phyloP scores from a whole-genome alignment of 2,329 filamentous ascomycete genomes.

The Penicillium polonicum region DNA sequence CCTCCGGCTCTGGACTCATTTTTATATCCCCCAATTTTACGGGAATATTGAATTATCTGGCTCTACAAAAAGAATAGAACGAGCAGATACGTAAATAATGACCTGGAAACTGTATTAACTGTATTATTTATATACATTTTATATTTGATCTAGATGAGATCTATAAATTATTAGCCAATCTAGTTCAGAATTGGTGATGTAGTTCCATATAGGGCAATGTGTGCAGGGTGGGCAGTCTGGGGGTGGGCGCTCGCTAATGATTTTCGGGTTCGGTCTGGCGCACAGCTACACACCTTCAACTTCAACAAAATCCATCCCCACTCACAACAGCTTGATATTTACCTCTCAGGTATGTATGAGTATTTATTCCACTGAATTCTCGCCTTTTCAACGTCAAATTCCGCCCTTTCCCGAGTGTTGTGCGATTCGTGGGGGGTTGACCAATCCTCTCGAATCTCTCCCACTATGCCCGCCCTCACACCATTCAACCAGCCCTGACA shows the following conservation, averaged over 20 bases:
- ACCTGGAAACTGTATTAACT: constrained; percentile 4
- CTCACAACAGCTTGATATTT: constrained; percentile 37
- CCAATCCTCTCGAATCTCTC: constrained; percentile 5
- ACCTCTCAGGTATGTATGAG: constrained; percentile 36
- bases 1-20: constrained; percentile 19
- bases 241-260: constrained; percentile 45
- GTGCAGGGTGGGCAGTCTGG: constrained; percentile 26
- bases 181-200: constrained; percentile 3
- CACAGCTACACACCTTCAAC: constrained; percentile 41
- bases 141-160: constrained; percentile 3
- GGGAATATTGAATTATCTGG: constrained; percentile 8
- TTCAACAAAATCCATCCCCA: constrained; percentile 40
- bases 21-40: constrained; percentile 14
- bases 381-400: constrained; percentile 22
- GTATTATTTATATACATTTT: constrained; percentile 5
- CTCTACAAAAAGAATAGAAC: constrained; percentile 14
- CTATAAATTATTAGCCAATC: constrained; percentile 6
- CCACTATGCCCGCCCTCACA: constrained; percentile 23
- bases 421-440: constrained; percentile 25
- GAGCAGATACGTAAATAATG: constrained; percentile 15
- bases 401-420: constrained; percentile 26
- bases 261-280: constrained; percentile 44
- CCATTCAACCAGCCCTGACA: constrained; percentile 8
- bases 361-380: constrained; percentile 18
- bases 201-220: constrained; percentile 28